phyloP scores from a whole-genome alignment of 2,329 filamentous ascomycete species.

The Alternaria burnsii region DNA sequence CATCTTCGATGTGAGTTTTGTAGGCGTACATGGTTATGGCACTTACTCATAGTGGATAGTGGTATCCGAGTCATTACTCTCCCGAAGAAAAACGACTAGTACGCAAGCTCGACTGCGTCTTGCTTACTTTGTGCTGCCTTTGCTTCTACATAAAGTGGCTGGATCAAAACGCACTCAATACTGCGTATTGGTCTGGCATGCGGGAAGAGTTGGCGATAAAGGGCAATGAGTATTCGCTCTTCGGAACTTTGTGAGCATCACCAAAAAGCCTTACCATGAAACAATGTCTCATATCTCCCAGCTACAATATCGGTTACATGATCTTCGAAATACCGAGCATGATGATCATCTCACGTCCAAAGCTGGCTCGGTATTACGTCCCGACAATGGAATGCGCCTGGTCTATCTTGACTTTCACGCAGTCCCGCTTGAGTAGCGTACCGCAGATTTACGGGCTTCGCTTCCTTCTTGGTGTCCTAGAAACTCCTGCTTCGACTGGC shows the following conservation, averaged over 20 bases:
- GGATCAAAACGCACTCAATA: conserved; percentile 32
- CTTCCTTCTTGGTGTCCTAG: conserved; percentile 42
- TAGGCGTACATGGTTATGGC: background rate
- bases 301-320: conserved; percentile 44
- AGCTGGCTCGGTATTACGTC: conserved; percentile 41
- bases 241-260: conserved; percentile 54
- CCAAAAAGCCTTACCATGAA: background rate
- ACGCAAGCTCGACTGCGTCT: conserved; percentile 28
- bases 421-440: conserved; percentile 42
- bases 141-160: conserved; percentile 38
- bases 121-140: conserved; percentile 31
- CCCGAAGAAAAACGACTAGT: conserved; percentile 31
- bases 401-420: conserved; percentile 46
- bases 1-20: conserved; percentile 25
- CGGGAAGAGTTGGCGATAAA: conserved; percentile 32
- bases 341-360: conserved; percentile 46
- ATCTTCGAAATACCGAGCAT: conserved; percentile 46
- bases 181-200: conserved; percentile 34
- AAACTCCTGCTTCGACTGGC: conserved; percentile 39
- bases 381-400: conserved; percentile 47
- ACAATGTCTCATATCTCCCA: background rate
- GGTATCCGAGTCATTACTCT: conserved; percentile 32
- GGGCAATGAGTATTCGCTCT: conserved; percentile 64
- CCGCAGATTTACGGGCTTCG: conserved; percentile 46
- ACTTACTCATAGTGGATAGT: conserved; percentile 2